A percentile compares a stretch with the other conserved stretches of the same genome.
Evolutionary conservation across 371 early-diverging fungal species (phyloP).

Genomic region (Apophysomyces ossiformis): DNA sequence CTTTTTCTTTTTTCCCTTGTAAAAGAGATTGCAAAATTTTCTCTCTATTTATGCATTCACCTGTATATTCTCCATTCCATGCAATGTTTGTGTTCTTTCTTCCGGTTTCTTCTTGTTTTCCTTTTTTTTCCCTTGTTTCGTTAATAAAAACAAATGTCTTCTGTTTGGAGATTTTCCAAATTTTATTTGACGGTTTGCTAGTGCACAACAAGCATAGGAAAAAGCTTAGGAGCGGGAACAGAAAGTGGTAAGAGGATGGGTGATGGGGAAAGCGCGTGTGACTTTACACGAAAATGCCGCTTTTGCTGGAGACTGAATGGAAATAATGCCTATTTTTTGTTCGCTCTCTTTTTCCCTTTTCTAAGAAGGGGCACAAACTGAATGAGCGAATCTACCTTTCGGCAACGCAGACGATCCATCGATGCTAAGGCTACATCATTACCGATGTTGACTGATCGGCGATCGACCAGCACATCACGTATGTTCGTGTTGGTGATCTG

Average conservation of each 20-base stretch:
- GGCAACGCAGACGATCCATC: neutral
- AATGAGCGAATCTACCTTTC: neutral
- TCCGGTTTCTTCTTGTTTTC: neutral
- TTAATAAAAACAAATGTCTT: neutral
- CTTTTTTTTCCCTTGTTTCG: neutral
- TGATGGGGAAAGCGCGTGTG: no score
- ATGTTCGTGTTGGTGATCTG: conserved; percentile 47
- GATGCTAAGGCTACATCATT: conserved; percentile 1
- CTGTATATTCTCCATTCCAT: conserved; percentile 1
- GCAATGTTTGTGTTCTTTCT: neutral
- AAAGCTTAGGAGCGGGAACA: no score
- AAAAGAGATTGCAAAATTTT: no score
- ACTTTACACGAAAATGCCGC: no score
- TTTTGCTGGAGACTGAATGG: no score
- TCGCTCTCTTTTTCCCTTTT: no score
- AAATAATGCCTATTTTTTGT: no score
- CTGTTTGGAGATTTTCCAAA: neutral
- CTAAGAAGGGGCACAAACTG: no score
- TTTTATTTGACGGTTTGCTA: no score
- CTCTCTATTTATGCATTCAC: conserved; percentile 2
- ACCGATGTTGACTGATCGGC: conserved; percentile 4
- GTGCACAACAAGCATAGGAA: no score
- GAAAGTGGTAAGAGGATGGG: no score
- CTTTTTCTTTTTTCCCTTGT: no score
- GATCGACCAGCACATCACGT: conserved; percentile 26